Base-by-base conservation (phyloP, 306 rosid genomes). In the Ormosia semicastrata region DNA sequence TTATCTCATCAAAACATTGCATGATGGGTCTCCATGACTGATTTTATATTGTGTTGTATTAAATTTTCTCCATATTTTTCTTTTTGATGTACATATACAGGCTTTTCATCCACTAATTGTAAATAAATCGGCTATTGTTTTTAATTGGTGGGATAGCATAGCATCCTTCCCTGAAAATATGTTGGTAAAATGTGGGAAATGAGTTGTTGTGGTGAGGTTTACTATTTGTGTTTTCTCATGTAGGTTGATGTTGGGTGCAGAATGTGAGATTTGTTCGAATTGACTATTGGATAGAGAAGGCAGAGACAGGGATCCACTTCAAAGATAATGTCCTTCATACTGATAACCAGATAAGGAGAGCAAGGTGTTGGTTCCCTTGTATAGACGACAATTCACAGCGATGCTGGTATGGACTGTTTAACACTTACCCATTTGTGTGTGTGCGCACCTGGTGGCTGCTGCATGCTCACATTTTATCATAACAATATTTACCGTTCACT, bases 281-380 rank as follows among this genome's bases (percentile, higher is more conserved):
- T 68, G 85, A 93, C 81, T 95, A 95, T 86, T 87, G 97, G 94
- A 90, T 95, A 65, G 98, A 93, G 88, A 90, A 95, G 83, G 90
- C 94, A 6, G 94, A 91, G 87, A 77, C 98, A 0, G 97, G 97
- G 77, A 82, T 92, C 80, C 93, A 89, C 84, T 88, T 90, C 84
- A 76, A 81, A 58, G 86, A 87, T 66, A 80, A 82, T 59, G 85
- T 93, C 74, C 90, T 94, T 40, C 94, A 88, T 71, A 95, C 96
- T 12, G 91, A 93, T 88, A 92, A 89, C 89, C 99, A 95, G 89
- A 89, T 90, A 66, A 88, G 96, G 82, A 97, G 94, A 71, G 98
- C 98, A 32, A 86, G 97, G 67, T 95, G 98, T 82, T 95, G 98
- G 98, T 95, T 95, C 87, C 99, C 99, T 33, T 95, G 99, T 80